These are phyloP conservation scores for Hortiboletus campestris DNA, from an alignment of 768 basidiomycete species.

Conservation along the genomic window DNA sequence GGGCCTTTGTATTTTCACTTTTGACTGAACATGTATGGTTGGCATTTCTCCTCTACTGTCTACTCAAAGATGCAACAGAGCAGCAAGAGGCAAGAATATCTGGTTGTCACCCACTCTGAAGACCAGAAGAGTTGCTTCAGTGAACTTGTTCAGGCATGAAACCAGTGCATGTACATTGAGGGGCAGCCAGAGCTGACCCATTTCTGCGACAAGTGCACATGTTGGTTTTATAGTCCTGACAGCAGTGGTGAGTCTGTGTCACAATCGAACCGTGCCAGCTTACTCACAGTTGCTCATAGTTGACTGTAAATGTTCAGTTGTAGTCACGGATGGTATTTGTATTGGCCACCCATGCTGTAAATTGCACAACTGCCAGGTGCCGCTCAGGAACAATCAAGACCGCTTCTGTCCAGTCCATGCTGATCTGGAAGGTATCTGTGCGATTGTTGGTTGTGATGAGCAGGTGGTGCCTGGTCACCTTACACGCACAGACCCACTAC, in stretches of 20 bases:
- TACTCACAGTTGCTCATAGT: neutral
- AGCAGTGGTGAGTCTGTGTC: neutral
- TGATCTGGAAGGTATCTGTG: neutral
- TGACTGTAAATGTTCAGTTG: too few relatives aligned
- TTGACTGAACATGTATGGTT: too few relatives aligned
- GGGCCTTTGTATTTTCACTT: too few relatives aligned
- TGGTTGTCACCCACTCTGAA: neutral
- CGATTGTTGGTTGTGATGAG: neutral
- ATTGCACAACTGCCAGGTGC: neutral
- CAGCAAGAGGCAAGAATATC: neutral
- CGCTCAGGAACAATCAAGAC: neutral
- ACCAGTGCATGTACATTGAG: neutral
- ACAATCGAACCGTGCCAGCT: too few relatives aligned
- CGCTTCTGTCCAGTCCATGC: neutral
- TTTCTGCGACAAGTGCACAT: conserved; percentile 6
- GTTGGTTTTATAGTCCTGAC: neutral
- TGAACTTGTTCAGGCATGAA: neutral
- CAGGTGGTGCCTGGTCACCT: neutral
- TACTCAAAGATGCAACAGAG: conserved; percentile 1
- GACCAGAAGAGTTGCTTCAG: neutral
- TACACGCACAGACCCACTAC: neutral
- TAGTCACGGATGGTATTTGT: neutral
- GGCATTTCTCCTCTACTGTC: neutral
- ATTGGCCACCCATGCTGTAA: conserved; percentile 9
- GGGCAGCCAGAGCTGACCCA: neutral